Evolutionary conservation across 345 rosid species (phyloP).

Genomic region (Salix viminalis): DNA sequence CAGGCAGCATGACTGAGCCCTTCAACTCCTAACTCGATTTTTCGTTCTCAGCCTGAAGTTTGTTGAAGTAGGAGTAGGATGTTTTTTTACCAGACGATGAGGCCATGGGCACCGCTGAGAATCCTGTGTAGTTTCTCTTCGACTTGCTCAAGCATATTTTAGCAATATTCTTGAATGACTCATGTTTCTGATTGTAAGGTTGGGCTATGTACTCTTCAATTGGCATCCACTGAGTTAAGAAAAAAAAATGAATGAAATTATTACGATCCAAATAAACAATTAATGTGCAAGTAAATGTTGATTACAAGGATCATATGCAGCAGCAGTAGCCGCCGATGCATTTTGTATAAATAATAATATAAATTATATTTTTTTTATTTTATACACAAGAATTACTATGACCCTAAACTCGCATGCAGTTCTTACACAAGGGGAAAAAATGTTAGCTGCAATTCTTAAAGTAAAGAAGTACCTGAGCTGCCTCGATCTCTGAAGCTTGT

Average conservation of each 20-base stretch:
- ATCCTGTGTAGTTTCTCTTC: slow-evolving; percentile 44
- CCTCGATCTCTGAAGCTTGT: slow-evolving; percentile 56
- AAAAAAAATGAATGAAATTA: background rate
- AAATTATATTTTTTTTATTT: too few relatives aligned
- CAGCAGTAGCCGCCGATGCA: too few relatives aligned
- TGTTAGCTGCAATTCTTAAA: background rate
- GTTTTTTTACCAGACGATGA: slow-evolving; percentile 45
- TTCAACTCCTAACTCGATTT: background rate
- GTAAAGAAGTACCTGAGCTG: slow-evolving; percentile 43
- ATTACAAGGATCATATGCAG: too few relatives aligned
- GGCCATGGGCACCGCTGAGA: slow-evolving; percentile 32
- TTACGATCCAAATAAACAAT: background rate
- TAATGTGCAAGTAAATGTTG: too few relatives aligned
- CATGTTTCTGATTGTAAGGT: slow-evolving; percentile 36
- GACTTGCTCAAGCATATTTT: slow-evolving; percentile 51
- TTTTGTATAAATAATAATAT: too few relatives aligned
- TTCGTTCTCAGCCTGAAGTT: background rate
- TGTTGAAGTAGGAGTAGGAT: slow-evolving; percentile 49
- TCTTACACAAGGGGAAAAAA: too few relatives aligned
- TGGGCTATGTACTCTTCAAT: slow-evolving; percentile 60
- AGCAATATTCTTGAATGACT: slow-evolving; percentile 47
- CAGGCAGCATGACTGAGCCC: background rate
- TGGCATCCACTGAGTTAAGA: slow-evolving; percentile 60
- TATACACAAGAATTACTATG: too few relatives aligned
- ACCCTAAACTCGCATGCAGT: background rate